Base-by-base conservation (phyloP, 768 basidiomycete species). In the Leccinum uliginosum region DNA sequence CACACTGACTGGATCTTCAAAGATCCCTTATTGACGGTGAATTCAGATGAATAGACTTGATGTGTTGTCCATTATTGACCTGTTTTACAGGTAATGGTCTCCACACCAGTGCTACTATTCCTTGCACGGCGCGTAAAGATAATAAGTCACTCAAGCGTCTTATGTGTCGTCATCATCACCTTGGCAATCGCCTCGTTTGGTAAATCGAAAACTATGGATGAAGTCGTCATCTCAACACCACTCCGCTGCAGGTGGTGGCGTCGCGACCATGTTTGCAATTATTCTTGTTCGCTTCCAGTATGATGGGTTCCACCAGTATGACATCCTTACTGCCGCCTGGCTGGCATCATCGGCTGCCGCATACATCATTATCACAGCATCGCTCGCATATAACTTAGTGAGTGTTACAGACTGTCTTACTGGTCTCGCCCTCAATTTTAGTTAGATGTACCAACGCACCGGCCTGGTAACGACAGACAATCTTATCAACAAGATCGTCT, bases 1-100 rank as follows among this genome's bases (percentile, higher is more conserved):
- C 29, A 24, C 3, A 24, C 34, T 59, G 44, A 58, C 51, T 3
- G n/a, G 1, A 38, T 9, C 24, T 59, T 4, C 14, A 6, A 57
- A 79, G 81, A 78, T 61, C 80, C 80, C 5, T 67, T 74, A 0
- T 63, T 76, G 61, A 81, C 79, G 12, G 79, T 80, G 19, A 59
- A 71, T 59, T 7, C 23, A 6, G 3, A 40, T 11, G 27, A 12
- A 47, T 17, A 1, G 12, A 2, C 1, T 9, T 1, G 14, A 14
- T 27, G 4, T 1, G 6, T 26, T 55, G 27, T 1, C 3, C 19
- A 26, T 34, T 51, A 23, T 47, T 14, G 38, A 43, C 1, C 27
- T 29, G 19, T 3, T 54, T 15, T 11, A 29, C 45, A 81, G 80
- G 79, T 74, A 5, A 71, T 81, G 53, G 77, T 78, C 30, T 77